Percentiles rank a stretch among this genome's conserved stretches.
Conservation (phyloP, 192 early-diverging fungal genomes). For the Coemansia sp. region DNA sequence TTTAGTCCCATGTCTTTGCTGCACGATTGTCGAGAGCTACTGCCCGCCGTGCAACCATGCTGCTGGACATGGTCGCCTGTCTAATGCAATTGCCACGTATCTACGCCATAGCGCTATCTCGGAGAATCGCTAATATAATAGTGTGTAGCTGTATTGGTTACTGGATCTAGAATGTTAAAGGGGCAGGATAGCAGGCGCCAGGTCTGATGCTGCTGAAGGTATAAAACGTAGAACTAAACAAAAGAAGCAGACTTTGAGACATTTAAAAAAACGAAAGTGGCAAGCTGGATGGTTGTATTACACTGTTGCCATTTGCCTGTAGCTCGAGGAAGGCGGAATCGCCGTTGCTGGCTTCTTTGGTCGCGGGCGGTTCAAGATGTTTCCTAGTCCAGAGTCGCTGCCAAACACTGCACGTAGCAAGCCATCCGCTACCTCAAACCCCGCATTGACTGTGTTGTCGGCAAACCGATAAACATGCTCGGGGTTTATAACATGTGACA, state of each 20-base stretch:
- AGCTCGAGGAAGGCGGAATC: conserved; percentile 21
- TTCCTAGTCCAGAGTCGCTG: conserved; percentile 45
- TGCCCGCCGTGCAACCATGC: not conserved
- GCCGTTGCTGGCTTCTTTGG: conserved; percentile 54
- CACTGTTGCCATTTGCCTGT: conserved; percentile 30
- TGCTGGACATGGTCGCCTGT: not conserved
- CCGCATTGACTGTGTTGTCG: conserved; percentile 53
- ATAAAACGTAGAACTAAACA: not conserved
- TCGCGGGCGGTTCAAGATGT: conserved; percentile 50
- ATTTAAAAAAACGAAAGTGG: not conserved
- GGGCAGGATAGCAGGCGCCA: conserved; percentile 1
- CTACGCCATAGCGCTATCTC: no score
- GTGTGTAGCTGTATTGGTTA: not conserved
- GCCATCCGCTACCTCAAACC: conserved; percentile 52
- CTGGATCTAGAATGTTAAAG: not conserved
- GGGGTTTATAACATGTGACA: conserved; percentile 49
- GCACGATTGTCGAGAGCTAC: not conserved
- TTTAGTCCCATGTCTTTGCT: no score
- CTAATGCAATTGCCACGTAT: not conserved
- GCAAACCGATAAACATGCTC: conserved; percentile 52
- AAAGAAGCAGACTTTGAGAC: not conserved
- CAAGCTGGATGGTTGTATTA: not conserved
- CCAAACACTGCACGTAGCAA: conserved; percentile 55
- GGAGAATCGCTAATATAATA: not conserved
- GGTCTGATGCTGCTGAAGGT: not conserved